These are phyloP conservation scores for Castanea sativa DNA, from an alignment of 306 rosid species.

Conservation along the genomic window DNA sequence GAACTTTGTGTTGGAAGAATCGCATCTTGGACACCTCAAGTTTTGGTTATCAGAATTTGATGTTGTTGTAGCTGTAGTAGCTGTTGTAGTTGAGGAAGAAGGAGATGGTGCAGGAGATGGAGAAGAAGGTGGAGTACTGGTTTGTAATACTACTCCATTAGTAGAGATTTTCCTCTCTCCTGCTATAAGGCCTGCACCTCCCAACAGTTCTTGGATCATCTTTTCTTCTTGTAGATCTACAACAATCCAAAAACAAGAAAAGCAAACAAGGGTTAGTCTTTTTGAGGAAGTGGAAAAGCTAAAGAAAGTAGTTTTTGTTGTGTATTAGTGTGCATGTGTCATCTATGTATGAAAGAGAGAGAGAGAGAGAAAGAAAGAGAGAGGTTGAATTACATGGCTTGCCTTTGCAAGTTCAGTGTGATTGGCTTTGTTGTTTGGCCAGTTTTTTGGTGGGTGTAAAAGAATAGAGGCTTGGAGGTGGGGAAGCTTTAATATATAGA, in stretches of 20 bases:
- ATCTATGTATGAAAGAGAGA: slow-evolving; percentile 18
- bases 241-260: slow-evolving; percentile 71
- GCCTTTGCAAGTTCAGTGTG: slow-evolving; percentile 45
- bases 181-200: slow-evolving; percentile 49
- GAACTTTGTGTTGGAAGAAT: slow-evolving; percentile 84
- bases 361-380: slow-evolving; percentile 17
- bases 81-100: slow-evolving; percentile 14
- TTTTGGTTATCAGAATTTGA: slow-evolving; percentile 48
- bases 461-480: slow-evolving; percentile 33
- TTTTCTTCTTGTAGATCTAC: slow-evolving; percentile 58
- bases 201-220: slow-evolving; percentile 95
- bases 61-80: slow-evolving; percentile 24
- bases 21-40: slow-evolving; percentile 73
- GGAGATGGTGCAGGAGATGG: slow-evolving; percentile 35
- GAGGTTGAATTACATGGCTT: slow-evolving; percentile 33
- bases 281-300: slow-evolving; percentile 70
- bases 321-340: slow-evolving; percentile 21
- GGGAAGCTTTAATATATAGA: slow-evolving; percentile 30
- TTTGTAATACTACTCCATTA: slow-evolving; percentile 36
- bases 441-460: slow-evolving; percentile 35
- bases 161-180: slow-evolving; percentile 61
- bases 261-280: slow-evolving; percentile 59
- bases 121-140: slow-evolving; percentile 37
- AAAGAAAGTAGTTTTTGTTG: slow-evolving; percentile 56
- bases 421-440: slow-evolving; percentile 38